Base-by-base conservation (phyloP, 805 yeast species). In the Ogataea naganishii region DNA sequence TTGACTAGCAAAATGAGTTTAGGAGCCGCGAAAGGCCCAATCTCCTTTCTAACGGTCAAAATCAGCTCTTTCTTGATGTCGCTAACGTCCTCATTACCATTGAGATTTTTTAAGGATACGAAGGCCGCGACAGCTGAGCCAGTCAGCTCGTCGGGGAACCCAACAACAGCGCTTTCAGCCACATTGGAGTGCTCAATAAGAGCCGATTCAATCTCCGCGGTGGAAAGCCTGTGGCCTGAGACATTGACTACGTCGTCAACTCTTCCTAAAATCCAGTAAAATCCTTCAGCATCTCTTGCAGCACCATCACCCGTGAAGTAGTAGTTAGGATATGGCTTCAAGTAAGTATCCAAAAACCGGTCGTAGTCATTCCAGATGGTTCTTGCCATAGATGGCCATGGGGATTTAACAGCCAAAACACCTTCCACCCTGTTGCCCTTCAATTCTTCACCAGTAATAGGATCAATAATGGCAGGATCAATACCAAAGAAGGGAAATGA, bases 271-370 rank as follows among this genome's bases (percentile, higher is more conserved):
- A 82, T 80, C 88, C 92, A 82, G 60, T 74, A 78, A 62, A 72
- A 82, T 5, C 94, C 94, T 51, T 81, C 89, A 42, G 70, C 64
- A 52, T 82, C 94, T 51, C 88, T 70, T 13, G 86, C 89, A 17
- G 89, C 92, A 58, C 94, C 94, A 58, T 82, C 94, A 47, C 94
- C 94, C 1, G 92, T 77, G 63, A 82, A 82, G 62, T 80, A 82
- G 53, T 70, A 73, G 28, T 86, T 86, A 29, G 82, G 81, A 60
- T 80, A 82, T 31, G 92, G 89, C 35, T 72, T 76, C 53, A 80
- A 60, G 58, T 82, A 82, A n/a, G 92, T 82, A 46, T 82, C 94
- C 61, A 77, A 58, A 58, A 64, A 82, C 52, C 85, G 67, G 41
- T 66, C 65, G 57, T 81, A 80, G 59, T 82, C 80, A 38, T 69